Percentiles rank a stretch among this genome's conserved stretches.
phyloP scores from a whole-genome alignment of 768 basidiomycete species.

The Pisolithus tinctorius region DNA sequence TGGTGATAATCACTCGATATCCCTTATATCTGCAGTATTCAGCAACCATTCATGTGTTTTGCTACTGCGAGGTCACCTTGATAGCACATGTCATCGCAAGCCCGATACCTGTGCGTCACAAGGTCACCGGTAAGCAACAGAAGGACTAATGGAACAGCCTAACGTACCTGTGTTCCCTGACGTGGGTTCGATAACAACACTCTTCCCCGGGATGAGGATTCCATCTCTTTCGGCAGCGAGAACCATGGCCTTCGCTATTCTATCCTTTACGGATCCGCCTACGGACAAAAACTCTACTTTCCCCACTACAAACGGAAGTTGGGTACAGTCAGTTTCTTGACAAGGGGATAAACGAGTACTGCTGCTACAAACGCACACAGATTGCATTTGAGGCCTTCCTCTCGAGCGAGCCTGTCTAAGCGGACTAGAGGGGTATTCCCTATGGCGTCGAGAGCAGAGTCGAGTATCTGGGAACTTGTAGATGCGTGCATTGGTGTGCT shows the following conservation, averaged over 20 bases:
- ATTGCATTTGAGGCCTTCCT: conserved; percentile 81
- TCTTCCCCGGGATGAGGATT: conserved; percentile 76
- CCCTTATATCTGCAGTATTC: conserved; percentile 81
- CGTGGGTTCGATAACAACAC: conserved; percentile 92
- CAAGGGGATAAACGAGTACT: background rate
- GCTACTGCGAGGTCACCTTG: conserved; percentile 51
- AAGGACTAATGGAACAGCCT: background rate
- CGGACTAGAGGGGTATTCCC: conserved; percentile 90
- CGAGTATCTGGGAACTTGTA: conserved; percentile 46
- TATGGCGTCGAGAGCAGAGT: conserved; percentile 77
- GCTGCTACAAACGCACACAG: conserved; percentile 52
- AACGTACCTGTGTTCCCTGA: conserved; percentile 88
- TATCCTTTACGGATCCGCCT: conserved; percentile 93
- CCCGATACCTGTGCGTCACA: conserved; percentile 63
- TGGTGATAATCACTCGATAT: conserved; percentile 82
- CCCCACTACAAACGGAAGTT: conserved; percentile 47
- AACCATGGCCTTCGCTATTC: conserved; percentile 95
- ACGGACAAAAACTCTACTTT: conserved; percentile 88
- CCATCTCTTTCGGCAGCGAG: conserved; percentile 90
- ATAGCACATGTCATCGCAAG: conserved; percentile 90
- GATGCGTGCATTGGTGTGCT: conserved; percentile 20
- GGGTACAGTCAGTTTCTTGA: background rate
- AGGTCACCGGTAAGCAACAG: background rate
- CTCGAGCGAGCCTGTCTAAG: conserved; percentile 68
- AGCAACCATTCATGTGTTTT: conserved; percentile 33